Base-by-base conservation (phyloP, 768 basidiomycete genomes). In the Hirschioporus abietinus region DNA sequence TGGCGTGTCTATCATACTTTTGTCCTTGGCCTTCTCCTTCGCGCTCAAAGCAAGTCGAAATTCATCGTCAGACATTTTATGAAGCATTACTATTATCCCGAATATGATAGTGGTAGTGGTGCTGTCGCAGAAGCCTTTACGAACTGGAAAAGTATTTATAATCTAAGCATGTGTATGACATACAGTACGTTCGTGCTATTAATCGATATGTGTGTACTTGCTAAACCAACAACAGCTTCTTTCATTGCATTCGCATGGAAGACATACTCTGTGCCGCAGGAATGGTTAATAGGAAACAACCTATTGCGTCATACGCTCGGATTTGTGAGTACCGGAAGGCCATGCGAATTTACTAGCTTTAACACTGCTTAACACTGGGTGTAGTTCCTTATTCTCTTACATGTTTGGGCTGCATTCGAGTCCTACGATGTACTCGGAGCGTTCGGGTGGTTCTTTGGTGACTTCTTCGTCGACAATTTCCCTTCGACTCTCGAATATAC, bases 391-490 rank as follows among this genome's bases (percentile, higher is more conserved):
- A 85, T 99, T 63, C 89, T 86, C 0, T 80, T 99, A 58, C 96
- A 99, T 72, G 76, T 93, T 42, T 99, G 97, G 97, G 88, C 94
- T 0, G 90, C 93, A 0, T 82, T 85, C 70, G 95, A 95, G 67
- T 94, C 91, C 0, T 98, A 88, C 77, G 92, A 98, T 73, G 97
- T 94, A 23, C 84, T 99, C 1, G 96, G 97, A 7, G 84, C 92
- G 30, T 98, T 98, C 73, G 97, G 97, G 26, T 99, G 97, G 97
- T 96, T 98, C 79, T 99, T 97, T 71, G 95, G 95, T 25, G 94
- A 96, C 77, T 96, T 96, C 79, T 96, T 96, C 82, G 90, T 96
- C 78, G 93, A 96, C 72, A 91, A 95, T 69, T 96, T 93, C 76
- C 94, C 96, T 3, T 79, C 91, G 0, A 87, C 92, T 68, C 80